These are phyloP conservation scores for Colletotrichum tamarilloi DNA, from an alignment of 2,329 filamentous ascomycete species.

Conservation along the genomic window DNA sequence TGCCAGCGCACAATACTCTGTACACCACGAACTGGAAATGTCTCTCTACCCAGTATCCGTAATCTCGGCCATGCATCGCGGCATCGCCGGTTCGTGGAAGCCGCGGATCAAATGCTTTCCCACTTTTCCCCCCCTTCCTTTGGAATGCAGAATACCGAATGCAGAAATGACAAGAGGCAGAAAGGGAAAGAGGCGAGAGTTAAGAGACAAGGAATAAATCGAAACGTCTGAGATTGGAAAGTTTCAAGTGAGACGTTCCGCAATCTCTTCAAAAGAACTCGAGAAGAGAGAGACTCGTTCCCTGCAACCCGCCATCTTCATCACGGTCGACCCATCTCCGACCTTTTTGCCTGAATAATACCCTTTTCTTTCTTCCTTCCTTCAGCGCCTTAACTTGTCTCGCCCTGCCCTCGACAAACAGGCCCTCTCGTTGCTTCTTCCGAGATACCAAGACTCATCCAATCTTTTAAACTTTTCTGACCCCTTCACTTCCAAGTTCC, in stretches of 20 bases:
- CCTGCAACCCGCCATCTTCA: background rate
- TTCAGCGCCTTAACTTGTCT: background rate
- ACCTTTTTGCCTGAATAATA: too few relatives aligned
- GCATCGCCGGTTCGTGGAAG: background rate
- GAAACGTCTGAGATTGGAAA: background rate
- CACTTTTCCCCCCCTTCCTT: background rate
- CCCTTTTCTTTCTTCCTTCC: slow-evolving; percentile 1
- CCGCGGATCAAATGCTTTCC: too few relatives aligned
- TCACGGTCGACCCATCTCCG: background rate
- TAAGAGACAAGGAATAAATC: background rate
- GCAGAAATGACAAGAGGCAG: background rate
- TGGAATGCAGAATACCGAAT: background rate
- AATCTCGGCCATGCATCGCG: background rate
- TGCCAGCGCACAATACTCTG: background rate
- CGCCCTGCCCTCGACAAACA: background rate
- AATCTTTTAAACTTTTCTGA: background rate
- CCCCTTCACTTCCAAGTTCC: too few relatives aligned
- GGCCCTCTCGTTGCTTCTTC: background rate
- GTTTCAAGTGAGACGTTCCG: background rate
- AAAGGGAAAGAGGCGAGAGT: background rate
- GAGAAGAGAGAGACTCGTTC: background rate
- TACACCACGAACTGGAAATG: background rate
- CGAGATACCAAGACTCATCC: background rate
- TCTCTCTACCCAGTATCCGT: background rate
- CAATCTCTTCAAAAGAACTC: background rate